These are phyloP conservation scores for Thraustotheca clavata DNA, from an alignment of 352 stramenopile species.

Conservation along the genomic window DNA sequence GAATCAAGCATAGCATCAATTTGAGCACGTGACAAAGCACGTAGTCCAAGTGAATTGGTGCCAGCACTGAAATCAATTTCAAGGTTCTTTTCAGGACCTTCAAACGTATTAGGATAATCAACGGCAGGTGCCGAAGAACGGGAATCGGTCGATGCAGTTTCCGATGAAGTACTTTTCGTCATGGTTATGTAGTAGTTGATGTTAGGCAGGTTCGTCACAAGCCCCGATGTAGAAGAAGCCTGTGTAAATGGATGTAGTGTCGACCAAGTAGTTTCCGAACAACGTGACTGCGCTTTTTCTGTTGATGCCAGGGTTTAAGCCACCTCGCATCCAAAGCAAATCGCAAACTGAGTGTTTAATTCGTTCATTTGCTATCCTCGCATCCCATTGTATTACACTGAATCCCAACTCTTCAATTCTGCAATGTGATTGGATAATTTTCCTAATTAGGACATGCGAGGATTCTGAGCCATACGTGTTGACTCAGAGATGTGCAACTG, in stretches of 20 bases:
- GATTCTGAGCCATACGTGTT: no score
- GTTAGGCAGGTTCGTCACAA: conserved; percentile 85
- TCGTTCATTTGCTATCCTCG: no score
- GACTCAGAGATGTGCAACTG: no score
- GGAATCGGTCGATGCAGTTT: conserved; percentile 15
- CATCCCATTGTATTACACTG: no score
- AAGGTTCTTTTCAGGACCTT: conserved; percentile 97
- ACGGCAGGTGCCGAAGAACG: conserved; percentile 39
- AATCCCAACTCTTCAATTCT: no score
- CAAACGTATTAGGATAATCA: conserved; percentile 83
- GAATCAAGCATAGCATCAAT: conserved; percentile 93
- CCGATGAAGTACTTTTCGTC: conserved; percentile 21
- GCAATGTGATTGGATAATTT: no score
- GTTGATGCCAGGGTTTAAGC: conserved; percentile 10
- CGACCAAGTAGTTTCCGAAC: conserved; percentile 72
- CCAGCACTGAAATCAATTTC: conserved; percentile 90
- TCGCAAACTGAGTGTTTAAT: no score
- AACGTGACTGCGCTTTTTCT: conserved; percentile 17
- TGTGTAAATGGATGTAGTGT: conserved; percentile 81
- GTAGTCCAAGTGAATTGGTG: conserved; percentile 75
- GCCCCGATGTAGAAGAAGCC: conserved; percentile 87
- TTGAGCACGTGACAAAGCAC: conserved; percentile 76
- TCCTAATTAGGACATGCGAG: no score
- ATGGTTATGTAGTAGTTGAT: conserved; percentile 33
- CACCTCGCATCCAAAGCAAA: neutral